Evolutionary conservation across 345 rosid species (phyloP), one percentile per base, ranked within the genome.

Genomic region (Dipteronia sinensis): DNA sequence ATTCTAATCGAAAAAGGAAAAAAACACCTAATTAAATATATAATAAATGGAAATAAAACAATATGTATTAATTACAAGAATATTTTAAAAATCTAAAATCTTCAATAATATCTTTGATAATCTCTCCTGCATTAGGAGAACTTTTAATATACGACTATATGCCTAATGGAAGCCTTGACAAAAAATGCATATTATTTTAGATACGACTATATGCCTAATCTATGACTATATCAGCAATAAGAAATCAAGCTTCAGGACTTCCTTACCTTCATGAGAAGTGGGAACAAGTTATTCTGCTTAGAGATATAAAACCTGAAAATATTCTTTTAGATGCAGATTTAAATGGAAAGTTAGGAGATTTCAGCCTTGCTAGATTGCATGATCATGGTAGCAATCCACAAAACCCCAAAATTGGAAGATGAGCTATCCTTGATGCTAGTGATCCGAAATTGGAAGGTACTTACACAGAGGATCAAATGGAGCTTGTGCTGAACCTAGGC

Each of bases 111-210:
- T n/a, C n/a, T n/a, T n/a, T n/a, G n/a, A n/a, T n/a, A n/a, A n/a
- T n/a, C n/a, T n/a, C n/a, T n/a, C n/a, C n/a, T n/a, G n/a, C n/a
- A n/a, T n/a, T n/a, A n/a, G n/a, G n/a, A n/a, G n/a, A n/a, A n/a
- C 83, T 87, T 2, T 64, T 88, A 82, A 86, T 88, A 11, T 86
- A 81, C 49, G 78, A 88, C 59, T 86, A 53, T 9, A 88, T 88
- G 91, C 85, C 85, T 12, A 40, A 81, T 85, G 0, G 87, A 80
- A 59, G 74, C 87, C 88, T 86, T 25, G 88, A 88, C 71, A 83
- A 70, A 76, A n/a, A n/a, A n/a, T n/a, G n/a, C n/a, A n/a, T n/a
- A n/a, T n/a, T n/a, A n/a, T n/a, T n/a, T n/a, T n/a, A n/a, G n/a
- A n/a, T n/a, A n/a, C n/a, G n/a, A n/a, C n/a, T n/a, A n/a, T n/a